These are phyloP conservation scores for Cynanchum wilfordii DNA, from an alignment of 257 asterid genomes.

Conservation along the genomic window DNA sequence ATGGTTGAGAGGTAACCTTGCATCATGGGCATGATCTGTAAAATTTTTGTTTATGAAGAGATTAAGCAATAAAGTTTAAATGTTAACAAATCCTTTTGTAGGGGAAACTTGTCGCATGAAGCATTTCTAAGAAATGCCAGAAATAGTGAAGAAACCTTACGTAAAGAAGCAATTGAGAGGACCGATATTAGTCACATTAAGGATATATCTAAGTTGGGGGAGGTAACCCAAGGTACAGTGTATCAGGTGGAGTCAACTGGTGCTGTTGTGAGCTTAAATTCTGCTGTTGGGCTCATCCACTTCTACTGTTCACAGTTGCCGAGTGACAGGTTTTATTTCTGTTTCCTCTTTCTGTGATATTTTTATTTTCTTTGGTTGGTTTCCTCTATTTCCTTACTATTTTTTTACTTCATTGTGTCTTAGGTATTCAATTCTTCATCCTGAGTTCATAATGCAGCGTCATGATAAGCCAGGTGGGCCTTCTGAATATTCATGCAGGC, in stretches of 20 bases:
- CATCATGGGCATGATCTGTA: constrained; percentile 12
- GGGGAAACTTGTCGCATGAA: constrained; percentile 78
- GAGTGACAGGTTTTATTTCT: constrained; percentile 67
- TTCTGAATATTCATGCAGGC: constrained; percentile 89
- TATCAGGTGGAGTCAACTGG: constrained; percentile 98
- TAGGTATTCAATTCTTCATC: constrained; percentile 94
- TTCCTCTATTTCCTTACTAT: not conserved
- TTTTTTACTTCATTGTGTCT: not conserved
- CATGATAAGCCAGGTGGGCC: constrained; percentile 74
- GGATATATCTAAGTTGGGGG: constrained; percentile 52
- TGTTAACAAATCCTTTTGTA: constrained; percentile 33
- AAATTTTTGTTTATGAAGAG: constrained; percentile 11
- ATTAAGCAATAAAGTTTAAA: constrained; percentile 5
- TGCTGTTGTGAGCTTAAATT: constrained; percentile 98
- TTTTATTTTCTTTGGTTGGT: constrained; percentile 13
- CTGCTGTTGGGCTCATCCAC: constrained; percentile 97
- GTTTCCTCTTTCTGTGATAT: too few species aligned
- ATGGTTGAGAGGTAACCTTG: constrained; percentile 92
- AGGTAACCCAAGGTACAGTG: constrained; percentile 50
- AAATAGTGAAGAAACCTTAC: constrained; percentile 93
- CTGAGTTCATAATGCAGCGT: constrained; percentile 87
- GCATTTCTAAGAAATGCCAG: constrained; percentile 94
- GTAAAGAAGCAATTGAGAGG: constrained; percentile 98
- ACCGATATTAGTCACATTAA: constrained; percentile 93
- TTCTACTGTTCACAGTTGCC: constrained; percentile 98